Conservation (phyloP, 345 rosid genomes). For the Eucalyptus sp. region DNA sequence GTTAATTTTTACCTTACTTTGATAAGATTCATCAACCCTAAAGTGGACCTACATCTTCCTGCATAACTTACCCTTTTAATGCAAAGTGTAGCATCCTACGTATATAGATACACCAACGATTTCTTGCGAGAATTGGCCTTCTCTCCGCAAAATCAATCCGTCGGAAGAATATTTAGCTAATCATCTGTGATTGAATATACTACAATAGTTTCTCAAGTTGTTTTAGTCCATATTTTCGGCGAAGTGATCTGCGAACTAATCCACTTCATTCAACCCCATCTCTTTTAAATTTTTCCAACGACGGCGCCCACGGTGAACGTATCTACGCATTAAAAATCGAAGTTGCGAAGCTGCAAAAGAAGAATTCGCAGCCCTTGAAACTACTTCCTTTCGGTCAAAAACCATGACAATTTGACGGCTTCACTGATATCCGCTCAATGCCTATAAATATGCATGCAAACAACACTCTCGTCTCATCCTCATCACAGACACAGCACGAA, state of each 20-base stretch:
- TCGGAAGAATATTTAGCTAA: neutral
- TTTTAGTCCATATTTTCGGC: neutral
- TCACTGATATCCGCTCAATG: neutral
- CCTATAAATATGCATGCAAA: neutral
- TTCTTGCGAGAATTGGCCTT: neutral
- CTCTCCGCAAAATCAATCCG: neutral
- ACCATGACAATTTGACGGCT: neutral
- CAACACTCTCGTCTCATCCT: neutral
- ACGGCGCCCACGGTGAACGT: neutral
- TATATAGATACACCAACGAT: neutral
- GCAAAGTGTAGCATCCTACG: neutral
- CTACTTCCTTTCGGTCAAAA: neutral
- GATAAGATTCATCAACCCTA: neutral
- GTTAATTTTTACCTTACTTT: neutral
- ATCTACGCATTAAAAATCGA: neutral
- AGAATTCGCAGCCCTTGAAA: neutral
- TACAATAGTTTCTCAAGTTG: neutral
- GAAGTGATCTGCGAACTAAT: neutral
- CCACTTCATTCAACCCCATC: neutral
- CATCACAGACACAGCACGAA: neutral
- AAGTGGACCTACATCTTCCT: neutral
- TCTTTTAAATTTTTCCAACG: neutral
- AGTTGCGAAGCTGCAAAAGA: neutral
- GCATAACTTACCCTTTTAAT: neutral
- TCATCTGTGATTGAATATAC: neutral